Conservation (phyloP, 192 early-diverging fungal genomes). For the Diversispora epigaea region DNA sequence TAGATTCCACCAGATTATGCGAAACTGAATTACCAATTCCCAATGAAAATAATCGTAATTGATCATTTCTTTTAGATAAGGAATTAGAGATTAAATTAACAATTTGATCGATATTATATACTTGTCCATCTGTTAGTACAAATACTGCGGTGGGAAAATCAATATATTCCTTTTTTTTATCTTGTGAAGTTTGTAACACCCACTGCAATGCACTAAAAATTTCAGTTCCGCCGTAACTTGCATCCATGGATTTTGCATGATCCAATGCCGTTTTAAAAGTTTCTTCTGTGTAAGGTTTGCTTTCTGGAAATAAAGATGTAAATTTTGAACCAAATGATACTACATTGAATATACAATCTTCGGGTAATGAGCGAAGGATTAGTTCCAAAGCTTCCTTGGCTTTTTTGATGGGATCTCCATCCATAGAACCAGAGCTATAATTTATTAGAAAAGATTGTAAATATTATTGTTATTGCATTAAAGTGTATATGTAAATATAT, state of each 20-base stretch:
- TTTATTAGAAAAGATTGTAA: not conserved
- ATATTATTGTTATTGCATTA: not conserved
- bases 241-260: conserved; percentile 38
- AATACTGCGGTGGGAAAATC: conserved; percentile 47
- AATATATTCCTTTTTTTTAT: too few species aligned
- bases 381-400: conserved; percentile 44
- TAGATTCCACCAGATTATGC: too few species aligned
- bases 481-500: not conserved
- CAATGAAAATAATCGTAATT: too few species aligned
- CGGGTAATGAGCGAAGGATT: conserved; percentile 51
- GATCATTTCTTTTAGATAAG: too few species aligned
- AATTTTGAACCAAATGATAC: conserved; percentile 46
- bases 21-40: too few species aligned
- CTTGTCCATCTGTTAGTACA: conserved; percentile 48
- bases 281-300: conserved; percentile 39
- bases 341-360: conserved; percentile 49
- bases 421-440: conserved; percentile 55
- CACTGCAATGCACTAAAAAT: conserved; percentile 41
- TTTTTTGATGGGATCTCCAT: conserved; percentile 41
- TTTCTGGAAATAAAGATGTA: conserved; percentile 43
- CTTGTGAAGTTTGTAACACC: conserved; percentile 34
- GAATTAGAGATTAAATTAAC: too few species aligned
- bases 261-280: conserved; percentile 38
- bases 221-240: conserved; percentile 54
- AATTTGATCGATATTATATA: too few species aligned